Conservation (phyloP, 1,139 yeast genomes). For the Yamadazyma buinensis region DNA sequence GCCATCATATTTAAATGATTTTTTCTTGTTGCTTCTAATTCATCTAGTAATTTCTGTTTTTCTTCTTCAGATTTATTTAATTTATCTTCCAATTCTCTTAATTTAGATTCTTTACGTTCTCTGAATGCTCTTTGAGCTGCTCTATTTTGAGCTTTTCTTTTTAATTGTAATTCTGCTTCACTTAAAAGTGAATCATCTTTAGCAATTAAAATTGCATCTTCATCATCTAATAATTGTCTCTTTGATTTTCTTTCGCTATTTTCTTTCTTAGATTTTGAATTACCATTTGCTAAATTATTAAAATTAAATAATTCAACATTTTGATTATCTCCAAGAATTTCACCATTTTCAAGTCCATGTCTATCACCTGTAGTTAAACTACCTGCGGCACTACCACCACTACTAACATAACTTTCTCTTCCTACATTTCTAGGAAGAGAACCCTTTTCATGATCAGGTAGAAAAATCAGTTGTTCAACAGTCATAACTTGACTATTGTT, state of each 20-base stretch:
- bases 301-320: background rate
- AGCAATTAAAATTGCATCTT: conserved; percentile 36
- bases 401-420: background rate
- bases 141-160: conserved; percentile 78
- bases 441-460: conserved; percentile 2
- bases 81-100: conserved; percentile 64
- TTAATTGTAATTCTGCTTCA: conserved; percentile 49
- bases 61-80: conserved; percentile 59
- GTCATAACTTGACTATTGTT: conserved; percentile 7
- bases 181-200: conserved; percentile 39
- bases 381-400: background rate
- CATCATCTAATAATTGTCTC: conserved; percentile 31
- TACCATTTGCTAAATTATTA: background rate
- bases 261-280: background rate
- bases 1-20: conserved; percentile 53
- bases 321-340: background rate
- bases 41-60: conserved; percentile 36
- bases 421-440: background rate
- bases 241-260: conserved; percentile 14
- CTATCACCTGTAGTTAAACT: background rate
- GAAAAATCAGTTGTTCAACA: conserved; percentile 5
- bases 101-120: conserved; percentile 72
- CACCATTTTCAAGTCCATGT: too few relatives aligned
- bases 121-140: conserved; percentile 91
- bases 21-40: conserved; percentile 44